phyloP scores from a whole-genome alignment of 179 eudicot species.

The Silene noctiflora region DNA sequence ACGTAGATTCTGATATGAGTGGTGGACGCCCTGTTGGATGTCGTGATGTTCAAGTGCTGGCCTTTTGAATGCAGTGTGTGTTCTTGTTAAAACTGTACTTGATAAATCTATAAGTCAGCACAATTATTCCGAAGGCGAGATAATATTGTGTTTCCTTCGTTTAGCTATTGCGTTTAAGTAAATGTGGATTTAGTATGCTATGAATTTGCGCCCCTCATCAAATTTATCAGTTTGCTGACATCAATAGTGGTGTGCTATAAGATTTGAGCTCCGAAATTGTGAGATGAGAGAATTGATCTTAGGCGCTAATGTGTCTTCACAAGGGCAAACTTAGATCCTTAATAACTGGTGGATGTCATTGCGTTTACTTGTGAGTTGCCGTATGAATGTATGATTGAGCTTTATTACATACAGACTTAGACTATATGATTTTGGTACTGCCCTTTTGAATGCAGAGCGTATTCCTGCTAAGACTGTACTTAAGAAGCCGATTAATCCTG shows the following conservation, averaged over 20 bases:
- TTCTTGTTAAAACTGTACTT: background rate
- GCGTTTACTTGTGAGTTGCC: no score
- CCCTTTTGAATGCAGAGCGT: background rate
- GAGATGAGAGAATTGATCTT: no score
- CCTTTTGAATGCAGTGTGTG: background rate
- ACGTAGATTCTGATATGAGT: background rate
- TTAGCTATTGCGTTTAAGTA: background rate
- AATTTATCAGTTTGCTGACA: no score
- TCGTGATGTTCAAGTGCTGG: background rate
- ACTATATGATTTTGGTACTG: background rate
- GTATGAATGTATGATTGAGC: background rate
- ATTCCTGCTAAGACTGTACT: background rate
- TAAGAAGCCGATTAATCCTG: no score
- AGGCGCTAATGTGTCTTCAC: no score
- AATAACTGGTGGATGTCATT: no score
- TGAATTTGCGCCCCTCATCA: background rate
- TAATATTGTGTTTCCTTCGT: background rate
- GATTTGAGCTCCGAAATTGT: no score
- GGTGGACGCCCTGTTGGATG: no score
- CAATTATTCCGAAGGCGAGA: background rate
- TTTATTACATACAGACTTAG: background rate
- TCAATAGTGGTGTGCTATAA: no score
- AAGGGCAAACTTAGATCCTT: no score
- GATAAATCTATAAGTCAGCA: no score
- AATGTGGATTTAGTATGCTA: background rate